phyloP scores from a whole-genome alignment of 2,329 filamentous ascomycete genomes.

The Colletotrichum liriopes region DNA sequence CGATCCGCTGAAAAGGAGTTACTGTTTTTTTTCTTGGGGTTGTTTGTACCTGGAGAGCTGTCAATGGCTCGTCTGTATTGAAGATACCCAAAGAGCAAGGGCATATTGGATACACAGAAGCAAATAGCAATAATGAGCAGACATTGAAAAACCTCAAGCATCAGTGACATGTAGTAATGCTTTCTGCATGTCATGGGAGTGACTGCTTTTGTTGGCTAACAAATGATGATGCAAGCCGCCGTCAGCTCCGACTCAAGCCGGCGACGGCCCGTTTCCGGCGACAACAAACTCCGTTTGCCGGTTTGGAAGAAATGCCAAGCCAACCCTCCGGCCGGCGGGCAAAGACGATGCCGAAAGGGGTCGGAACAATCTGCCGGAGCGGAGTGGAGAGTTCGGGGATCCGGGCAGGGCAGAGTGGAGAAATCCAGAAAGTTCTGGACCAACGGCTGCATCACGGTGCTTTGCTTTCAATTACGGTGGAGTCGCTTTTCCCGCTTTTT shows the following conservation, averaged over 20 bases:
- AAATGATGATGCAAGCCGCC: background rate
- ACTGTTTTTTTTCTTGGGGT: background rate
- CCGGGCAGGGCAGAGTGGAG: background rate
- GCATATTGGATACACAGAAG: slow-evolving; percentile 17
- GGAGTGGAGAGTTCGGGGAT: background rate
- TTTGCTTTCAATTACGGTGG: background rate
- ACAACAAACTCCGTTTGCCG: background rate
- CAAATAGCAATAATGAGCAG: background rate
- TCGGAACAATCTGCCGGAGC: background rate
- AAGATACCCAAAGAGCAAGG: slow-evolving; percentile 37
- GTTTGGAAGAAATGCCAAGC: background rate
- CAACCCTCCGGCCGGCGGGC: background rate
- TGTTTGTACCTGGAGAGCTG: background rate
- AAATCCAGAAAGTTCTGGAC: slow-evolving; percentile 24
- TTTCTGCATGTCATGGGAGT: background rate
- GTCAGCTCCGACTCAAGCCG: background rate
- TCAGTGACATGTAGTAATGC: background rate
- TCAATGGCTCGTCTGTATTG: background rate
- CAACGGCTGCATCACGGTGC: background rate
- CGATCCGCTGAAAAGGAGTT: background rate
- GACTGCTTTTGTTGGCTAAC: background rate
- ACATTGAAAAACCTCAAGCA: background rate
- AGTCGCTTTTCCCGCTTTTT: background rate
- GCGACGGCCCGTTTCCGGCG: background rate
- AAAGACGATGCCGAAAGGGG: background rate